phyloP scores from a whole-genome alignment of 129 eudicot species.

The Chrysanthemum lavandulifolium region DNA sequence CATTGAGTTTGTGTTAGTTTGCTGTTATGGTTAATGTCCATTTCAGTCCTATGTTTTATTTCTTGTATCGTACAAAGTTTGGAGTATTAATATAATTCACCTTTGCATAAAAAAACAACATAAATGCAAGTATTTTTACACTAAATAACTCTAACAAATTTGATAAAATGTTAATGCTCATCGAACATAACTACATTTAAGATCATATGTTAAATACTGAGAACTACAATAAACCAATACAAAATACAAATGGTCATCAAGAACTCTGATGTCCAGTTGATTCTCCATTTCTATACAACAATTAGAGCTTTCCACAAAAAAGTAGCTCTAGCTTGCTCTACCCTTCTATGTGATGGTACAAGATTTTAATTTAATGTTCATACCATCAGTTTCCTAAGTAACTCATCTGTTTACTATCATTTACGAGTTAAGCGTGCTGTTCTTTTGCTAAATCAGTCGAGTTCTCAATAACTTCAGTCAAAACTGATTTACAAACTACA shows the following conservation, averaged over 20 bases:
- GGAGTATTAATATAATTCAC: too few relatives aligned
- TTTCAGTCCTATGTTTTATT: too few relatives aligned
- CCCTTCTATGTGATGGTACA: neutral
- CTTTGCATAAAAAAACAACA: too few relatives aligned
- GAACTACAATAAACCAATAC: slow-evolving; percentile 16
- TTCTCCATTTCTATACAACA: slow-evolving; percentile 38
- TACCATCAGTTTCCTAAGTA: slow-evolving; percentile 12
- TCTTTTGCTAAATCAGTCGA: slow-evolving; percentile 13
- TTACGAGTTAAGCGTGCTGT: neutral
- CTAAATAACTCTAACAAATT: neutral
- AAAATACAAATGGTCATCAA: slow-evolving; percentile 2
- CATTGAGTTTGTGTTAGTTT: too few relatives aligned
- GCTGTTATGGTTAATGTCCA: too few relatives aligned
- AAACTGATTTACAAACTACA: slow-evolving; percentile 2
- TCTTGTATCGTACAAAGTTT: too few relatives aligned
- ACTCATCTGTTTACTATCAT: slow-evolving; percentile 23
- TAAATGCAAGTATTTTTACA: neutral
- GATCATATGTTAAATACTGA: slow-evolving; percentile 3
- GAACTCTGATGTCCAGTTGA: slow-evolving; percentile 17
- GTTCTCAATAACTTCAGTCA: slow-evolving; percentile 1
- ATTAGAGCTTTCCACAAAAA: slow-evolving; percentile 24
- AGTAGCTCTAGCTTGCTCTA: slow-evolving; percentile 12
- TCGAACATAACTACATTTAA: neutral
- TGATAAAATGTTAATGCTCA: neutral
- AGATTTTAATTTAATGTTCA: neutral